Evolutionary conservation across 2,329 filamentous ascomycete species (phyloP).

Genomic region (Diaporthe ampelina): DNA sequence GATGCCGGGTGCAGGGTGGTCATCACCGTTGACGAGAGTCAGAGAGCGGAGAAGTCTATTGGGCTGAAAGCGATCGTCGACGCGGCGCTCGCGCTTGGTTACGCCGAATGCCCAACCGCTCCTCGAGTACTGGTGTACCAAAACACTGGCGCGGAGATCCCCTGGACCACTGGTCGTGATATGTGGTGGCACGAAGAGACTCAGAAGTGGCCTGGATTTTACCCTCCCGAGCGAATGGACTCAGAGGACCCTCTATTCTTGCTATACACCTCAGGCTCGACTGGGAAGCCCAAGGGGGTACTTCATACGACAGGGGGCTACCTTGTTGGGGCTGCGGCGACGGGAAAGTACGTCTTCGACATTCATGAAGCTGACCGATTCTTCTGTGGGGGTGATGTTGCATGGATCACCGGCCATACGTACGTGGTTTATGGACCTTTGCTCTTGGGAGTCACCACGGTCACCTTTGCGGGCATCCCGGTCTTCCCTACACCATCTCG

Average conservation of each 20-base stretch:
- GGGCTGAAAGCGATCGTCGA: conserved; percentile 99
- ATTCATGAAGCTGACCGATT: conserved; percentile 94
- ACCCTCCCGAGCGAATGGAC: conserved; percentile 88
- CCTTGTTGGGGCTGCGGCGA: conserved; percentile 64
- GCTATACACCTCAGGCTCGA: conserved; percentile 97
- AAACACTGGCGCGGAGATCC: conserved; percentile 92
- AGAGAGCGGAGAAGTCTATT: conserved; percentile 96
- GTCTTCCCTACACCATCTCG: conserved; percentile 98
- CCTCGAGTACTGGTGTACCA: conserved; percentile 90
- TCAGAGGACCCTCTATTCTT: conserved; percentile 97
- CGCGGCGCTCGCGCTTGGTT: conserved; percentile 87
- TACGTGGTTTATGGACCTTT: conserved; percentile 98
- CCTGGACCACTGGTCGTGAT: conserved; percentile 90
- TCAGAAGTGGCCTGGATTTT: conserved; percentile 95
- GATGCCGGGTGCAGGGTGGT: conserved; percentile 93
- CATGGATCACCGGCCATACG: conserved; percentile 99
- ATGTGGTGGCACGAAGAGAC: conserved; percentile 99
- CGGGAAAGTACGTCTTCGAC: conserved; percentile 61
- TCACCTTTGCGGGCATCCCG: conserved; percentile 99
- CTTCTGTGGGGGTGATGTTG: conserved; percentile 98
- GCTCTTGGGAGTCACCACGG: conserved; percentile 90
- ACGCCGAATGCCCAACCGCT: conserved; percentile 87
- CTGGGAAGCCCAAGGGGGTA: conserved; percentile 98
- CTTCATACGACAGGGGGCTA: conserved; percentile 98
- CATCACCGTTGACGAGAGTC: conserved; percentile 97